Conservation (phyloP, 1,284 basidiomycete species). For the Xanthoconium separans region DNA sequence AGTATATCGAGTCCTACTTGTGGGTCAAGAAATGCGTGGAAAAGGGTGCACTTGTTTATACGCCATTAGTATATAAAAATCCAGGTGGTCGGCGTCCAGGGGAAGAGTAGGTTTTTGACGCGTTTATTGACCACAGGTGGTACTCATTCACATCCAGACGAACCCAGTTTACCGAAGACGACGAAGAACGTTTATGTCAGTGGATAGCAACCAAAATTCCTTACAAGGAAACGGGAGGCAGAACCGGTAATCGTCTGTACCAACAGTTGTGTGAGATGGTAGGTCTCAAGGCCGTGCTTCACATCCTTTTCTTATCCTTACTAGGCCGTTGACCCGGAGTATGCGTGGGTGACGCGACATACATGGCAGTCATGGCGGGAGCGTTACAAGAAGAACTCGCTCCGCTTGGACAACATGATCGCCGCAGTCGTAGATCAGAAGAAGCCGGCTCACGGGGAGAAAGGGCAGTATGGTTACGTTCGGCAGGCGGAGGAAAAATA, state of each 20-base stretch:
- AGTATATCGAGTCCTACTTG: slow-evolving; percentile 72
- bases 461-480: slow-evolving; percentile 76
- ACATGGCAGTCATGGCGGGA: slow-evolving; percentile 88
- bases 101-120: slow-evolving; percentile 59
- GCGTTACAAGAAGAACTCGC: slow-evolving; percentile 77
- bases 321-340: slow-evolving; percentile 60
- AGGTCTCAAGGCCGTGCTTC: background rate
- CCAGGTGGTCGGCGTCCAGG: slow-evolving; percentile 75
- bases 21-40: slow-evolving; percentile 82
- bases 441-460: slow-evolving; percentile 63
- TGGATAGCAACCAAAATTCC: slow-evolving; percentile 81
- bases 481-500: slow-evolving; percentile 65
- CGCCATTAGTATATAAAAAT: slow-evolving; percentile 75
- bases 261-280: slow-evolving; percentile 59
- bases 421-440: slow-evolving; percentile 63
- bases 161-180: slow-evolving; percentile 70
- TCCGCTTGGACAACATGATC: slow-evolving; percentile 63
- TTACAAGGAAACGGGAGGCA: slow-evolving; percentile 72
- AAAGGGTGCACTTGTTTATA: slow-evolving; percentile 58
- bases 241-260: slow-evolving; percentile 79
- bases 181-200: slow-evolving; percentile 66
- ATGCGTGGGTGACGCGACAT: slow-evolving; percentile 75
- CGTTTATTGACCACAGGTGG: background rate
- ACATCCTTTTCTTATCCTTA: slow-evolving; percentile 8
- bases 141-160: slow-evolving; percentile 44